Evolutionary conservation across 768 basidiomycete genomes (phyloP), one percentile per base, ranked within the genome.

Genomic region (Rhodotorula diobovata): DNA sequence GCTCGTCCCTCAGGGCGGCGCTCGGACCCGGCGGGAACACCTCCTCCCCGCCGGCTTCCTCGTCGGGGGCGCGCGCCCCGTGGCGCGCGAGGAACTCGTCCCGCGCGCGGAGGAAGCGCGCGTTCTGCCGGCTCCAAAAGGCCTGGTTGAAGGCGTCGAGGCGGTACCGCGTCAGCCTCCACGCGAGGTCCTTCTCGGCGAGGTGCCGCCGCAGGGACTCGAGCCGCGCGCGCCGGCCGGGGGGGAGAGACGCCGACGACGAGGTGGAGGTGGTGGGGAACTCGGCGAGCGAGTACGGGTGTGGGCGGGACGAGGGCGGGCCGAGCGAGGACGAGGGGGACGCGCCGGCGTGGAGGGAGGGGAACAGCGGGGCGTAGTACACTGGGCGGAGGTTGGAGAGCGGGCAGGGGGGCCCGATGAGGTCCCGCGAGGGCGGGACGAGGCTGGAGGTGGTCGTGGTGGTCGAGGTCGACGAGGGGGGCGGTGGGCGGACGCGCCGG

Each of bases 221-320:
- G 20, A 67, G 70, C 9, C 43, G 55, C 16, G 63, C 10, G 23
- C 28, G 35, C 2, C 28, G 62, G 12, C 10, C 28, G 34, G 35
- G 2, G 14, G 41, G 21, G 32, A 66, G 30, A 11, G 68, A 62
- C 9, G 67, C 10, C 48, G 64, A 20, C 34, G 66, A 62, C 30
- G 61, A 57, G n/a, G 64, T 28, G 35, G 50, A 63, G 28, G 68
- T 10, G 32, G 68, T 57, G 43, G 71, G 67, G 69, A 77, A 77
- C 61, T 77, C 76, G 63, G 70, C 54, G 63, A 76, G 76, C 23
- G 74, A 76, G 71, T 77, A 77, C 1, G 76, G 76, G 59, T 77
- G 76, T 23, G 54, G 18, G 14, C 20, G 34, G 6, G 9, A 8
- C 15, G 54, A 15, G 15, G 28, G 25, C 10, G 46, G 20, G 23